These are phyloP conservation scores for Mrakia gelida DNA, from an alignment of 768 basidiomycete genomes.

Conservation along the genomic window DNA sequence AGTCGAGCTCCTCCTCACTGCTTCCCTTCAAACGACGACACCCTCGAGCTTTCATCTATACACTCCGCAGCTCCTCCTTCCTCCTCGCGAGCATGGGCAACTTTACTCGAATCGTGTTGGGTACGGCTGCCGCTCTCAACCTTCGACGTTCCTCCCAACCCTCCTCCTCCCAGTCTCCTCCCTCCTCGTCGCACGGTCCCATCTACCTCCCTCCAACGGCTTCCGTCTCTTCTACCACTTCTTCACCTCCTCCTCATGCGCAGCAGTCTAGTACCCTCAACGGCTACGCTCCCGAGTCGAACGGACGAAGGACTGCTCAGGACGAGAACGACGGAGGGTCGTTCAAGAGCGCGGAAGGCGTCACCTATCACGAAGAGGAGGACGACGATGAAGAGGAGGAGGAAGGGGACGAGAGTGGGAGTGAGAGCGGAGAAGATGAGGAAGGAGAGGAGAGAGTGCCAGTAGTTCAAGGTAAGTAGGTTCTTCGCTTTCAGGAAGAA, in stretches of 20 bases:
- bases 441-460: slow-evolving; percentile 21
- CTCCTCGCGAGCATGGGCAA: neutral
- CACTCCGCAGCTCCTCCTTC: neutral
- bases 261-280: neutral
- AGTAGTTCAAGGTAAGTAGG: slow-evolving; percentile 13
- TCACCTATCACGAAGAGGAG: neutral
- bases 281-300: neutral
- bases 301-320: neutral
- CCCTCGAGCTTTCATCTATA: neutral
- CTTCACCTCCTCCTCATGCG: neutral
- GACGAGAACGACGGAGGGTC: neutral
- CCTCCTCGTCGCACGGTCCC: neutral
- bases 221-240: neutral
- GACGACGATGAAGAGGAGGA: neutral
- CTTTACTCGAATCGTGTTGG: slow-evolving; percentile 8
- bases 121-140: neutral
- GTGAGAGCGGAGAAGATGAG: slow-evolving; percentile 16
- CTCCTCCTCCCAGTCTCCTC: neutral
- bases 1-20: neutral
- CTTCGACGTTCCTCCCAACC: neutral
- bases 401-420: neutral
- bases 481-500: neutral
- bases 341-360: neutral
- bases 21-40: neutral
- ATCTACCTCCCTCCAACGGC: neutral